Conservation (phyloP, 2,329 filamentous ascomycete species). For the Diaporthe sp. region DNA sequence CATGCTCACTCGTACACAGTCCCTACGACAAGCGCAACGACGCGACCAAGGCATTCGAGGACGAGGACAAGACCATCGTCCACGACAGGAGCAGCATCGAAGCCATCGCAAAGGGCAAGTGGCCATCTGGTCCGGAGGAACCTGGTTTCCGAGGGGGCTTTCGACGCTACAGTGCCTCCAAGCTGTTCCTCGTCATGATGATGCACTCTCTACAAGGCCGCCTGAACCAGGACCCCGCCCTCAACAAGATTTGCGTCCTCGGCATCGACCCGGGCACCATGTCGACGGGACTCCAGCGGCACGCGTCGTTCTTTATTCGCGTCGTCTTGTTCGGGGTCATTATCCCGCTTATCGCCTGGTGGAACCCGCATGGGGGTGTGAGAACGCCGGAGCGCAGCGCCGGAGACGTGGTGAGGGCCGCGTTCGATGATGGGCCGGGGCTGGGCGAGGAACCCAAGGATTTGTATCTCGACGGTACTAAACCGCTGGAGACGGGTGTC, state of each 20-base stretch:
- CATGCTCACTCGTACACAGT: background rate
- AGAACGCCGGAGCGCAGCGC: slow-evolving; percentile 48
- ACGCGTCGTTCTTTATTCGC: slow-evolving; percentile 40
- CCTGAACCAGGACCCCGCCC: slow-evolving; percentile 44
- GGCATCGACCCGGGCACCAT: slow-evolving; percentile 51
- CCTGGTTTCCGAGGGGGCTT: slow-evolving; percentile 40
- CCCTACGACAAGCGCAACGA: background rate
- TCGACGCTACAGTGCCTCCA: slow-evolving; percentile 49
- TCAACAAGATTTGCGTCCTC: slow-evolving; percentile 47
- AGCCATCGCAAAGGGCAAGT: slow-evolving; percentile 45
- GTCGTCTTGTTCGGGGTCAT: slow-evolving; percentile 38
- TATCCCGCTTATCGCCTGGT: slow-evolving; percentile 22
- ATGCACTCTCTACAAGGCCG: slow-evolving; percentile 47
- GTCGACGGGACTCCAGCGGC: slow-evolving; percentile 43
- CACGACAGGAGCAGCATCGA: slow-evolving; percentile 38
- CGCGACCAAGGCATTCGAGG: background rate
- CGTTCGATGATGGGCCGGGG: slow-evolving; percentile 42
- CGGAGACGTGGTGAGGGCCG: slow-evolving; percentile 46
- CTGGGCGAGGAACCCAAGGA: slow-evolving; percentile 47
- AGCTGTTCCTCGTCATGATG: slow-evolving; percentile 50
- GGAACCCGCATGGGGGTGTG: slow-evolving; percentile 42
- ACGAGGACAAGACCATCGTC: slow-evolving; percentile 44
- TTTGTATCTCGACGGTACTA: slow-evolving; percentile 48
- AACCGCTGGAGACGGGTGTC: slow-evolving; percentile 36
- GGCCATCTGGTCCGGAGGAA: slow-evolving; percentile 42